Conservation (phyloP, 2,329 filamentous ascomycete species). For the Pseudopyricularia javanii region DNA sequence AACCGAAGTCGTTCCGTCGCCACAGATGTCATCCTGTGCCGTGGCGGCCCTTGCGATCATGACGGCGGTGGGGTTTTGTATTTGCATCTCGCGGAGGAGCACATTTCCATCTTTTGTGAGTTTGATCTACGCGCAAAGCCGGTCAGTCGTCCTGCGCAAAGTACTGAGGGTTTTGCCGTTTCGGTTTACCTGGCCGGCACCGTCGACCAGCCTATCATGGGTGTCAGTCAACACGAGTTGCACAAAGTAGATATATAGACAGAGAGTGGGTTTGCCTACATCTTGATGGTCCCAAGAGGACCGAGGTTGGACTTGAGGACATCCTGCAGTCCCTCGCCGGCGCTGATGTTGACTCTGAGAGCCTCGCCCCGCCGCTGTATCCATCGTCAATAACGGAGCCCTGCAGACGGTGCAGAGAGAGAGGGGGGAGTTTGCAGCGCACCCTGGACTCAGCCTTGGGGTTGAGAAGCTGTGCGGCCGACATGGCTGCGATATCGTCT, state of each 20-base stretch:
- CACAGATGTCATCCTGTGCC: constrained; percentile 95
- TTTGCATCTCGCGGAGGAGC: constrained; percentile 69
- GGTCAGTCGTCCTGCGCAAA: constrained; percentile 7
- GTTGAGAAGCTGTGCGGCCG: constrained; percentile 94
- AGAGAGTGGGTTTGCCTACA: constrained; percentile 37
- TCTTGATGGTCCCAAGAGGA: constrained; percentile 89
- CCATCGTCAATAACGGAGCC: background rate
- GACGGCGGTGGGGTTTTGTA: constrained; percentile 95
- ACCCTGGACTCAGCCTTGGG: constrained; percentile 97
- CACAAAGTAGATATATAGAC: background rate
- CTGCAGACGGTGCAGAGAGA: background rate
- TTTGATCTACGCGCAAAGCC: constrained; percentile 59
- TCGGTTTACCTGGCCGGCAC: constrained; percentile 48
- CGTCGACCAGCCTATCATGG: constrained; percentile 62
- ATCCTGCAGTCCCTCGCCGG: constrained; percentile 85
- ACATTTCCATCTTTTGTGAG: constrained; percentile 98
- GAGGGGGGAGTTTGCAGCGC: constrained; percentile 25
- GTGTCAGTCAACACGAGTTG: constrained; percentile 14
- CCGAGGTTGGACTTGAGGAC: constrained; percentile 94
- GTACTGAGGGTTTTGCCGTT: constrained; percentile 6
- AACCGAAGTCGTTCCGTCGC: constrained; percentile 94
- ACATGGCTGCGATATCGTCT: constrained; percentile 47
- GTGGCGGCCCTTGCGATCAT: constrained; percentile 77
- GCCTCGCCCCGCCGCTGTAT: constrained; percentile 86
- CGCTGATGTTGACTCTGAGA: constrained; percentile 90